These are phyloP conservation scores for Calonectria pseudoreteaudii DNA, from an alignment of 2,329 filamentous ascomycete genomes.

Conservation along the genomic window DNA sequence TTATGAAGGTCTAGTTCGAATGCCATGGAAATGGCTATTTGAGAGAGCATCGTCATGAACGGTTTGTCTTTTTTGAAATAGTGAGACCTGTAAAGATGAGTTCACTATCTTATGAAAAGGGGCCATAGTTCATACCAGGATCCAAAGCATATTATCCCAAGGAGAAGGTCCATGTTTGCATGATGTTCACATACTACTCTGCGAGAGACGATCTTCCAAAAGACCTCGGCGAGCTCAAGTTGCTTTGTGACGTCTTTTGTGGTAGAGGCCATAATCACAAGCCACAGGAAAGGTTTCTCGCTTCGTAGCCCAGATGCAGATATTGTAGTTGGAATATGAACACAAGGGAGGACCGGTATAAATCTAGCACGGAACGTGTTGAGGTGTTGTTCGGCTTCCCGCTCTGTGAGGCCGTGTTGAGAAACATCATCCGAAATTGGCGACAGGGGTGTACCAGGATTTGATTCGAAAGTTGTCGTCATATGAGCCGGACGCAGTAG, in stretches of 20 bases:
- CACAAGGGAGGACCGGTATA: constrained; percentile 41
- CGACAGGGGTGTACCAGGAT: neutral
- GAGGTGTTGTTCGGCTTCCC: constrained; percentile 23
- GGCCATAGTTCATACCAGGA: constrained; percentile 39
- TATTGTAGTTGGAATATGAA: constrained; percentile 35
- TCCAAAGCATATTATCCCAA: constrained; percentile 43
- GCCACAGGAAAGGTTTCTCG: constrained; percentile 53
- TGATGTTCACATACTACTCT: constrained; percentile 40
- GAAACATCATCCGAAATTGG: constrained; percentile 23
- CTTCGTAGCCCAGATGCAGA: constrained; percentile 40
- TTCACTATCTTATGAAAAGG: constrained; percentile 23
- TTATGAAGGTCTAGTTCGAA: constrained; percentile 53
- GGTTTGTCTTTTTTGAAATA: constrained; percentile 47
- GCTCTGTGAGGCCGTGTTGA: constrained; percentile 1
- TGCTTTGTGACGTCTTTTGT: constrained; percentile 38
- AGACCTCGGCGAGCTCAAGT: constrained; percentile 34
- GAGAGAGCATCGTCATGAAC: constrained; percentile 50
- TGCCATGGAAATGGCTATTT: constrained; percentile 51
- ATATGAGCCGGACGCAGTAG: constrained; percentile 14
- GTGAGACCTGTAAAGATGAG: constrained; percentile 32
- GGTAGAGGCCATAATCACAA: constrained; percentile 50
- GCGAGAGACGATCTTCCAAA: constrained; percentile 42
- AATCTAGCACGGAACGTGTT: constrained; percentile 26
- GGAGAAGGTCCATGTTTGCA: constrained; percentile 44
- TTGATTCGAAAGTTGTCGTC: neutral